Conservation (phyloP, 345 rosid species). For the Physaria fendleri region DNA sequence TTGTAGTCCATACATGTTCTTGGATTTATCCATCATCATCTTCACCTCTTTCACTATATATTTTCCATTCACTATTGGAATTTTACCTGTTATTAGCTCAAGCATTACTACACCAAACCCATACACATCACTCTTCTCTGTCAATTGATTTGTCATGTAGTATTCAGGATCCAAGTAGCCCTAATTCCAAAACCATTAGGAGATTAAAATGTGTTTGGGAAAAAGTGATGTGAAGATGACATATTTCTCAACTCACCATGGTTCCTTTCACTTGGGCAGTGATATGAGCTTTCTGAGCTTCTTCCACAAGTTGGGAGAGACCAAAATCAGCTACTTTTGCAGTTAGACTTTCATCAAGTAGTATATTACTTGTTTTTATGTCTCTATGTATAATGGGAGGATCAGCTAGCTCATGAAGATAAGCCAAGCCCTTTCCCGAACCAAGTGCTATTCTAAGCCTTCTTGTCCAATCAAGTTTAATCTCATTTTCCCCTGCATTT, state of each 20-base stretch:
- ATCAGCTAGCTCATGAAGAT: constrained; percentile 52
- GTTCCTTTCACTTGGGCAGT: not conserved
- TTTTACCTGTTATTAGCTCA: not conserved
- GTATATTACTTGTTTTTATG: constrained; percentile 62
- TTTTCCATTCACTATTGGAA: not conserved
- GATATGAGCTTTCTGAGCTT: not conserved
- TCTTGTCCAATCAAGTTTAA: constrained; percentile 58
- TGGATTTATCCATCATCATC: not conserved
- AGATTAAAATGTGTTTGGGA: not conserved
- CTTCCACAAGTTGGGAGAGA: not conserved
- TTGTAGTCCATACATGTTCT: not conserved
- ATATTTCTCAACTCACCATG: not conserved
- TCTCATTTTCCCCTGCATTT: constrained; percentile 57
- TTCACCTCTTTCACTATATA: not conserved
- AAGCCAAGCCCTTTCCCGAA: constrained; percentile 69
- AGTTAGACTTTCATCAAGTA: constrained; percentile 40
- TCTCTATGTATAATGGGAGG: constrained; percentile 89
- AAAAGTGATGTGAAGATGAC: not conserved
- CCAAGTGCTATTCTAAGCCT: constrained; percentile 65
- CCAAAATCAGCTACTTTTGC: not conserved
- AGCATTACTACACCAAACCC: constrained; percentile 1
- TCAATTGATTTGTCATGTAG: not conserved
- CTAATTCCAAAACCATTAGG: not conserved
- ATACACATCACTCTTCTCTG: not conserved
- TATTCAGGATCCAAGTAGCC: not conserved